Conservation (phyloP, 805 yeast species). For the Zygosaccharomyces siamensis region DNA sequence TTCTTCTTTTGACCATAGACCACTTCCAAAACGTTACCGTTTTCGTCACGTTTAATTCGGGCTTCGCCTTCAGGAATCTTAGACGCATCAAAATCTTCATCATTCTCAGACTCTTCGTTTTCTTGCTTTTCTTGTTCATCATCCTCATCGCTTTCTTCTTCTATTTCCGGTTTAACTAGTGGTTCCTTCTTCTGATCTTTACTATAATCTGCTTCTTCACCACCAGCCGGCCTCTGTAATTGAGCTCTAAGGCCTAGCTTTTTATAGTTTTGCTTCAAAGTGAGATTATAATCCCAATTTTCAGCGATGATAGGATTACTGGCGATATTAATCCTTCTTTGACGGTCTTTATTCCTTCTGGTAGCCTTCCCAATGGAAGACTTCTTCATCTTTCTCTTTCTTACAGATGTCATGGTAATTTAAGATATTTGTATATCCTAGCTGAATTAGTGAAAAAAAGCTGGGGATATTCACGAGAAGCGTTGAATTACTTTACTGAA, state of each 20-base stretch:
- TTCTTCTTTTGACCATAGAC: slow-evolving; percentile 63
- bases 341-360: slow-evolving; percentile 64
- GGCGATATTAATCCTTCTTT: slow-evolving; percentile 58
- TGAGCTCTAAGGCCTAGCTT: slow-evolving; percentile 69
- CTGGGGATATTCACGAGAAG: neutral
- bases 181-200: slow-evolving; percentile 37
- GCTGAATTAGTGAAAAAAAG: neutral
- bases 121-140: slow-evolving; percentile 14
- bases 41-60: slow-evolving; percentile 62
- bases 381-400: slow-evolving; percentile 79
- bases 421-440: neutral
- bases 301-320: slow-evolving; percentile 80
- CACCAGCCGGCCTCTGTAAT: slow-evolving; percentile 71
- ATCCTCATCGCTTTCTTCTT: slow-evolving; percentile 29
- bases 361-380: slow-evolving; percentile 67
- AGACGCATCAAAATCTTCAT: slow-evolving; percentile 38
- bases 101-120: slow-evolving; percentile 18
- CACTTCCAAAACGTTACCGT: slow-evolving; percentile 61
- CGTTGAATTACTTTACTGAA: neutral
- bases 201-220: slow-evolving; percentile 58
- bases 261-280: slow-evolving; percentile 82
- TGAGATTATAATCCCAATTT: slow-evolving; percentile 81
- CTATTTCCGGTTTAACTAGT: slow-evolving; percentile 28
- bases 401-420: slow-evolving; percentile 56
- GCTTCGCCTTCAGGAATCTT: slow-evolving; percentile 77